Evolutionary conservation across 768 basidiomycete species (phyloP).

Genomic region (Exsudoporus frostii): DNA sequence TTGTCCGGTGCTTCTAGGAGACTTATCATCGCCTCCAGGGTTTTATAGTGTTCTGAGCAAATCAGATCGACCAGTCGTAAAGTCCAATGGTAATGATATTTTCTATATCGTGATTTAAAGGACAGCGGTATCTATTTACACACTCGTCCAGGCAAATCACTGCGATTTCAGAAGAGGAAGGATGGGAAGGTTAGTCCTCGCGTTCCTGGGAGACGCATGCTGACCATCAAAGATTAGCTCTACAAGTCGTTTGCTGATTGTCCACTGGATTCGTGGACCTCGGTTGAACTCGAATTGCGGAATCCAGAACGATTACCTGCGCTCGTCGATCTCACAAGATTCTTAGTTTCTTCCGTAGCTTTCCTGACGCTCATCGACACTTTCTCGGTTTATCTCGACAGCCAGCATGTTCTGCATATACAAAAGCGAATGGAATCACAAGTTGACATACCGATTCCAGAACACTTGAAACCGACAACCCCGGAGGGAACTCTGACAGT

Average conservation of each 20-base stretch:
- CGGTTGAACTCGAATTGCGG: conserved; percentile 9
- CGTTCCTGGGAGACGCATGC: neutral
- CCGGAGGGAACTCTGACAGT: neutral
- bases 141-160: conserved; percentile 6
- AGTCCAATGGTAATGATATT: conserved; percentile 1
- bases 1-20: neutral
- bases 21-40: neutral
- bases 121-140: neutral
- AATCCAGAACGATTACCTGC: conserved; percentile 1
- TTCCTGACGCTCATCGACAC: conserved; percentile 1
- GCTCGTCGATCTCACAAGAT: conserved; percentile 9
- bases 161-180: conserved; percentile 5
- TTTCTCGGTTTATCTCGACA: conserved; percentile 4
- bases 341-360: conserved; percentile 12
- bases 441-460: neutral
- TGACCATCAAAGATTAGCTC: conserved; percentile 6
- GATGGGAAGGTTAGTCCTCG: conserved; percentile 8
- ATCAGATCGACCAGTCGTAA: conserved; percentile 12
- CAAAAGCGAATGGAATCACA: neutral
- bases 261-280: neutral
- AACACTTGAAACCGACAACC: neutral
- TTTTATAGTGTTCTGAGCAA: conserved; percentile 19
- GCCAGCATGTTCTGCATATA: neutral
- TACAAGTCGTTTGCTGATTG: neutral
- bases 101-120: neutral